Evolutionary conservation across 192 early-diverging fungal species (phyloP).

Genomic region (Entophlyctis helioformis): DNA sequence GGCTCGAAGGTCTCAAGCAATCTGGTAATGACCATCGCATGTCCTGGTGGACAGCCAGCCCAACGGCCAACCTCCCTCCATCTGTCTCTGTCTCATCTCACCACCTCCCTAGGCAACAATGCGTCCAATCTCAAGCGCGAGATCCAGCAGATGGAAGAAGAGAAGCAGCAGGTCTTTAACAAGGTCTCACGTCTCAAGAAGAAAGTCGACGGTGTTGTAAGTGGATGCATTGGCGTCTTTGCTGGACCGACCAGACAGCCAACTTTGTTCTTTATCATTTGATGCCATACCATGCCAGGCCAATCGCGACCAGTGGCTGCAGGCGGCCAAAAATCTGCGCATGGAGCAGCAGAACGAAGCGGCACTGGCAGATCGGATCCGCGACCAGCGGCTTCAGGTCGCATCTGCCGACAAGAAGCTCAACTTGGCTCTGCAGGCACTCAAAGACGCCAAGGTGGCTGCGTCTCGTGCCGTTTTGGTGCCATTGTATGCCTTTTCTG

Average conservation of each 20-base stretch:
- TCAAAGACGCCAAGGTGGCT: conserved; percentile 40
- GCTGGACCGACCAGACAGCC: too few species aligned
- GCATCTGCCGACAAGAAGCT: conserved; percentile 27
- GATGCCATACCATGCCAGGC: conserved; percentile 16
- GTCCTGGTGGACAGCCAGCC: too few species aligned
- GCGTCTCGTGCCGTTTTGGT: too few species aligned
- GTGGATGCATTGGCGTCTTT: too few species aligned
- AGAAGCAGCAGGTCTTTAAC: conserved; percentile 45
- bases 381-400: conserved; percentile 32
- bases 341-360: conserved; percentile 33
- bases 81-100: too few species aligned
- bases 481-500: too few species aligned
- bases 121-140: conserved; percentile 35
- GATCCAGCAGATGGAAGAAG: conserved; percentile 53
- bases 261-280: too few species aligned
- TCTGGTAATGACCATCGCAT: too few species aligned
- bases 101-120: conserved; percentile 14
- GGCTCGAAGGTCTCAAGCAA: conserved; percentile 26
- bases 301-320: conserved; percentile 42
- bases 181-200: conserved; percentile 38
- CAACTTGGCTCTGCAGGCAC: conserved; percentile 11
- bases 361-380: conserved; percentile 15
- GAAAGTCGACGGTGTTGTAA: conserved; percentile 42
- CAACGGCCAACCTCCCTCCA: too few species aligned
- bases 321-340: conserved; percentile 42